Evolutionary conservation across 1,284 basidiomycete genomes (phyloP), one percentile per base, ranked within the genome.

Genomic region (Ustilago trichophora): DNA sequence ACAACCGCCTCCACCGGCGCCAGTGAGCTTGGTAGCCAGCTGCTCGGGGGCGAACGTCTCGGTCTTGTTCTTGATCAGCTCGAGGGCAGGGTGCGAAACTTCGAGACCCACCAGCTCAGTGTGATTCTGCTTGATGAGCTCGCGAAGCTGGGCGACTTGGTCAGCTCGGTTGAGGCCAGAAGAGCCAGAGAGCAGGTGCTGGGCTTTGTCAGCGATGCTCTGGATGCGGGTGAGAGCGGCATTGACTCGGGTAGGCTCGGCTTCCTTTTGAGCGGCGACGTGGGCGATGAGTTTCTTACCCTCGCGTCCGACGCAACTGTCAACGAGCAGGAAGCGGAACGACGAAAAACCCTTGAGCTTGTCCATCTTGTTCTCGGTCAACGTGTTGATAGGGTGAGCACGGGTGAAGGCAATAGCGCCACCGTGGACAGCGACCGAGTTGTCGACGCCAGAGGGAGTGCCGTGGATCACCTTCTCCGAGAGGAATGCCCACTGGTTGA

Each of bases 1-100:
- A 78, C 96, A 98, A 15, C 96, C 96, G 15, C 96, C 96, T 24
- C 96, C 96, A n/a, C 96, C 96, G 3, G 96, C 95, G 34, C 96
- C 96, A 3, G 96, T 99, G 49, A 99, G 83, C 85, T 99, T 99
- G n/a, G 95, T 97, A 69, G 89, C 88, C 41, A 98, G 85, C 19
- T 65, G 29, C 5, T 19, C 41, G 6, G 36, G 27, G n/a, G n/a
- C n/a, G 82, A 89, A 91, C 7, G 88, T 88, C 62, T 84, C 77
- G 0, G 93, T 92, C 73, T 86, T 88, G 26, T 85, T 83, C 49
- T 89, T 88, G 73, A 98, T 93, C 33, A 85, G 84, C 82, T 99
- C 96, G 45, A 99, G 84, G 1, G 89, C 84, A 5, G 91, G 88
- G 82, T 99, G 96, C 1, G 92, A 93, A 21, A 98, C 96, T n/a